A percentile compares a stretch with the other conserved stretches of the same genome.
Evolutionary conservation across 345 rosid species (phyloP).

Genomic region (Pistacia atlantica): DNA sequence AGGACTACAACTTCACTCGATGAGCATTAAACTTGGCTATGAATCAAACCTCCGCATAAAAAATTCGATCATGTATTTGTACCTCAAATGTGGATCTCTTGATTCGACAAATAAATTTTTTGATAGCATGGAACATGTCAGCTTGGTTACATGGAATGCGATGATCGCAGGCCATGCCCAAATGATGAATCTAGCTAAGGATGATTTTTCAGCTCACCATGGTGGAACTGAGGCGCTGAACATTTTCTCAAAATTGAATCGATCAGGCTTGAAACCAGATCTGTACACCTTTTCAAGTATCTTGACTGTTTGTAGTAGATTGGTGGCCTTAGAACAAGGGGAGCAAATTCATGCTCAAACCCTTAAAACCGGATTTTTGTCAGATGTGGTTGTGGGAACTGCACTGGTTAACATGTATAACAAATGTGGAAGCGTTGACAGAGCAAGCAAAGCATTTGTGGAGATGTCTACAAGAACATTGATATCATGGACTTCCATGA

Average conservation of each 20-base stretch:
- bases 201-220: slow-evolving; percentile 35
- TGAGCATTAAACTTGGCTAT: slow-evolving; percentile 44
- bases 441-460: slow-evolving; percentile 48
- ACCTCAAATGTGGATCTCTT: slow-evolving; percentile 46
- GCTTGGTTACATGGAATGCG: slow-evolving; percentile 62
- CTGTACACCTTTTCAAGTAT: slow-evolving; percentile 54
- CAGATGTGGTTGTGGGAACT: slow-evolving; percentile 53
- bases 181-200: slow-evolving; percentile 45
- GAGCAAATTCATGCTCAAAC: slow-evolving; percentile 59
- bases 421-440: slow-evolving; percentile 55
- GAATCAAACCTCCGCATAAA: slow-evolving; percentile 31
- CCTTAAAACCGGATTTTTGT: slow-evolving; percentile 44
- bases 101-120: slow-evolving; percentile 45
- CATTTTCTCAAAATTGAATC: slow-evolving; percentile 37
- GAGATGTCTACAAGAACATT: slow-evolving; percentile 57
- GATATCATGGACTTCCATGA: slow-evolving; percentile 66
- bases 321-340: slow-evolving; percentile 49
- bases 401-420: slow-evolving; percentile 59
- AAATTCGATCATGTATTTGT: slow-evolving; percentile 54
- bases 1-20: slow-evolving; percentile 51
- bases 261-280: slow-evolving; percentile 47
- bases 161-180: slow-evolving; percentile 61
- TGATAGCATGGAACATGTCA: slow-evolving; percentile 26
- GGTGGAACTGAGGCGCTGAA: slow-evolving; percentile 49
- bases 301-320: slow-evolving; percentile 45